Conservation (phyloP, 1,284 basidiomycete species). For the Cutaneotrichosporon arboriforme region DNA sequence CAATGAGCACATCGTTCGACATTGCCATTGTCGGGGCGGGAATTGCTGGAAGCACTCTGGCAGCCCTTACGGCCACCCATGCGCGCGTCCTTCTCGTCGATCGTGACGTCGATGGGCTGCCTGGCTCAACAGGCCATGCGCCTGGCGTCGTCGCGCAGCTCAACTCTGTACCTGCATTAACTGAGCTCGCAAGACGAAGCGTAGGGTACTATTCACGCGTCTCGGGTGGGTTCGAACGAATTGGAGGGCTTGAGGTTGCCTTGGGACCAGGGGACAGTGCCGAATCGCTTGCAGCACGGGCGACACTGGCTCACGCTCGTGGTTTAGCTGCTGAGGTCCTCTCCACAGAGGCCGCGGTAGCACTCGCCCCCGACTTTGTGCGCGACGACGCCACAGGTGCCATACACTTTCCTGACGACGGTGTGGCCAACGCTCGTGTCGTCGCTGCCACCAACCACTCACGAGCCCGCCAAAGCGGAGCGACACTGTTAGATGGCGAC, state of each 20-base stretch:
- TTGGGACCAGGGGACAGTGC: neutral
- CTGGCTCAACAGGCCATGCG: conserved; percentile 30
- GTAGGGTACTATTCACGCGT: conserved; percentile 18
- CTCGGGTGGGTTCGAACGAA: conserved; percentile 17
- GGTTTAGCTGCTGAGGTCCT: conserved; percentile 17
- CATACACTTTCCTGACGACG: conserved; percentile 20
- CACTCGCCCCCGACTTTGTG: conserved; percentile 18
- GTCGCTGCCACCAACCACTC: conserved; percentile 12
- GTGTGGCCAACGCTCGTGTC: conserved; percentile 18
- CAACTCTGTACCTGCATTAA: conserved; percentile 19
- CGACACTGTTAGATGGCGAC: conserved; percentile 13
- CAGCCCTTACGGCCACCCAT: conserved; percentile 48
- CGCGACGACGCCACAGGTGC: conserved; percentile 3
- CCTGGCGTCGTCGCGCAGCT: conserved; percentile 29
- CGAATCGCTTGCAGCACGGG: neutral
- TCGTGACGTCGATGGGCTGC: conserved; percentile 19
- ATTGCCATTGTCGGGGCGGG: conserved; percentile 25
- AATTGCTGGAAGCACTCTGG: conserved; percentile 36
- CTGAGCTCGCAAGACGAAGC: conserved; percentile 24
- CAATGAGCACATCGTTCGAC: conserved; percentile 13
- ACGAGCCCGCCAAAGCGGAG: conserved; percentile 13
- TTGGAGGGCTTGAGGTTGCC: conserved; percentile 24
- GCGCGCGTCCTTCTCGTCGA: conserved; percentile 51
- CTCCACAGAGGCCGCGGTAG: conserved; percentile 8
- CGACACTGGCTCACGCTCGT: conserved; percentile 7